These are phyloP conservation scores for Avena insularis DNA, from an alignment of 176 grass and related monocot species.

Conservation along the genomic window DNA sequence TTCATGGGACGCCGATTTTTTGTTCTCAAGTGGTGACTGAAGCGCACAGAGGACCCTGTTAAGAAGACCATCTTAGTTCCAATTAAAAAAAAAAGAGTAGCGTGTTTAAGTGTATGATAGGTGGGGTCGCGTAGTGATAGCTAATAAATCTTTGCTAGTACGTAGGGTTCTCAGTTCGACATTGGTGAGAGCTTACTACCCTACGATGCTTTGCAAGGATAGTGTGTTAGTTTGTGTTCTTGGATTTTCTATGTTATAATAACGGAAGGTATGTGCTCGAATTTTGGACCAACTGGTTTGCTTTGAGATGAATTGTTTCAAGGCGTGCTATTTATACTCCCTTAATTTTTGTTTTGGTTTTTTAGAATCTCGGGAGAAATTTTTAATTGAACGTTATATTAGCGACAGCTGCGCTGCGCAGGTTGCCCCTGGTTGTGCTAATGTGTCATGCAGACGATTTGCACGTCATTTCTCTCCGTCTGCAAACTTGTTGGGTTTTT, in stretches of 20 bases:
- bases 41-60: neutral
- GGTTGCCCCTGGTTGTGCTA: neutral
- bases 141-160: neutral
- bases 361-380: neutral
- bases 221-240: neutral
- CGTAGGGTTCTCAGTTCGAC: neutral
- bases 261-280: neutral
- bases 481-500: neutral
- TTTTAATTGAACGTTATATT: neutral
- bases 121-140: neutral
- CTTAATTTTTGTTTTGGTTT: neutral
- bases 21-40: neutral
- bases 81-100: neutral
- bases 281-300: neutral
- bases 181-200: neutral
- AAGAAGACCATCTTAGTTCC: neutral
- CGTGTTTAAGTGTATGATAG: neutral
- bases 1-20: neutral
- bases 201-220: neutral
- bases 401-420: no score
- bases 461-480: neutral
- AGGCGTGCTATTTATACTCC: neutral
- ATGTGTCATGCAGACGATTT: no score
- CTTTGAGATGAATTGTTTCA: neutral
- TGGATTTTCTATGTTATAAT: constrained; percentile 11